phyloP scores from a whole-genome alignment of 176 grass and related monocot genomes.

The Ensete ventricosum region DNA sequence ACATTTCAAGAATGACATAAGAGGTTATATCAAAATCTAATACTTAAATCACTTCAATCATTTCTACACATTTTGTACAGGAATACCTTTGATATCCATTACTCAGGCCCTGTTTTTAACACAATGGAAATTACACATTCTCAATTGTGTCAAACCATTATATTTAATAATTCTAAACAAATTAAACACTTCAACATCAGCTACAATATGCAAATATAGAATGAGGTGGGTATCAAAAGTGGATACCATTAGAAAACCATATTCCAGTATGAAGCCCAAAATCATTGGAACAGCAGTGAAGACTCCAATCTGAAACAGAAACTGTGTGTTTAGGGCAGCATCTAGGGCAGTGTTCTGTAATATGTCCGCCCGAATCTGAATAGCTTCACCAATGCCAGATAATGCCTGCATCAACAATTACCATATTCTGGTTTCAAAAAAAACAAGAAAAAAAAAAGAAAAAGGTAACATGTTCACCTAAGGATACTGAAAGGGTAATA shows the following conservation, averaged over 20 bases:
- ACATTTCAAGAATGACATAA: too few relatives aligned
- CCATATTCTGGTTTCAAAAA: neutral
- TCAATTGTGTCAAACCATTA: neutral
- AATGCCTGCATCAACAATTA: slow-evolving; percentile 59
- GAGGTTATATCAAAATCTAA: too few relatives aligned
- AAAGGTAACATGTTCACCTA: too few relatives aligned
- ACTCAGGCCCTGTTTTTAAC: too few relatives aligned
- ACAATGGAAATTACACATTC: neutral
- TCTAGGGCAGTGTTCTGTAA: slow-evolving; percentile 59
- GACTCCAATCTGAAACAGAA: slow-evolving; percentile 93
- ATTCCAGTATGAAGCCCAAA: slow-evolving; percentile 77
- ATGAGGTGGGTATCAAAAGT: slow-evolving; percentile 11
- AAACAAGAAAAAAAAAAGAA: too few relatives aligned
- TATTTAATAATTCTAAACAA: neutral
- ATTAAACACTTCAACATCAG: neutral
- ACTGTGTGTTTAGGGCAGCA: slow-evolving; percentile 72
- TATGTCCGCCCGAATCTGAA: slow-evolving; percentile 60
- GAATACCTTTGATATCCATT: too few relatives aligned
- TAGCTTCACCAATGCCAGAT: slow-evolving; percentile 81
- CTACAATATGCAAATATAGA: neutral
- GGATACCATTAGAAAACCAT: slow-evolving; percentile 66
- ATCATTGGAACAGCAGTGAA: slow-evolving; percentile 92
- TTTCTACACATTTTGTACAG: too few relatives aligned
- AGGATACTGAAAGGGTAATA: too few relatives aligned
- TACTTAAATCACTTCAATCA: too few relatives aligned